A percentile compares a stretch with the other conserved stretches of the same genome.
Conservation (phyloP, 768 basidiomycete genomes). For the Russula sp. region DNA sequence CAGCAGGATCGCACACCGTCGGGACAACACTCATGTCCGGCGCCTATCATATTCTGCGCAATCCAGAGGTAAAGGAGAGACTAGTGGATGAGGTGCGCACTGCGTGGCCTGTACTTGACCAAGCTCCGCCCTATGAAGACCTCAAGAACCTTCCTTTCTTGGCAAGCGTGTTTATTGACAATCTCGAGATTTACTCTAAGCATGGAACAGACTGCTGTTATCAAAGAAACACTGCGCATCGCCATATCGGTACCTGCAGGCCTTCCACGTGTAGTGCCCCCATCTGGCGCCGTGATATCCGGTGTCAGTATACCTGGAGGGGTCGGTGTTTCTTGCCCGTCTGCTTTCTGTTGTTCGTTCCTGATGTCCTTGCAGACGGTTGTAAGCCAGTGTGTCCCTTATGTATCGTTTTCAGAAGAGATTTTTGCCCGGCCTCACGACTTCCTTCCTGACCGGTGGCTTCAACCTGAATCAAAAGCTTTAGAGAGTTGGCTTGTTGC, state of each 20-base stretch:
- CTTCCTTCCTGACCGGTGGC: slow-evolving; percentile 31
- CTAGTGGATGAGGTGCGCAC: slow-evolving; percentile 7
- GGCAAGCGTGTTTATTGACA: background rate
- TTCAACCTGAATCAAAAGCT: slow-evolving; percentile 9
- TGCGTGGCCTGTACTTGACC: slow-evolving; percentile 14
- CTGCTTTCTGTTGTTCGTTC: too few relatives aligned
- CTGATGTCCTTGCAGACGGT: background rate
- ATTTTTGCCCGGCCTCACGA: slow-evolving; percentile 24
- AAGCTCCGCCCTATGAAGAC: slow-evolving; percentile 12
- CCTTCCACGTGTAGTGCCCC: slow-evolving; percentile 18
- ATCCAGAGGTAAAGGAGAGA: slow-evolving; percentile 4
- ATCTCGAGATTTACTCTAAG: background rate
- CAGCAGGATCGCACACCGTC: slow-evolving; percentile 22
- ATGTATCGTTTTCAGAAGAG: slow-evolving; percentile 14
- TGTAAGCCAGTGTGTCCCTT: slow-evolving; percentile 22
- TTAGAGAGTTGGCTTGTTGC: slow-evolving; percentile 19
- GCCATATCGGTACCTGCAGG: background rate
- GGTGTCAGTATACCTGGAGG: slow-evolving; percentile 17
- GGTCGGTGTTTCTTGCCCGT: slow-evolving; percentile 3
- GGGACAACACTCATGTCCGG: slow-evolving; percentile 19
- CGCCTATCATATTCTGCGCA: slow-evolving; percentile 13
- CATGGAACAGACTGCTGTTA: slow-evolving; percentile 17
- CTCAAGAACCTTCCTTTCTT: slow-evolving; percentile 22
- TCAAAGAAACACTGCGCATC: slow-evolving; percentile 21
- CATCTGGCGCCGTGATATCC: slow-evolving; percentile 13